phyloP scores from a whole-genome alignment of 2,329 filamentous ascomycete genomes.

The Penicillium fuscoglaucum region DNA sequence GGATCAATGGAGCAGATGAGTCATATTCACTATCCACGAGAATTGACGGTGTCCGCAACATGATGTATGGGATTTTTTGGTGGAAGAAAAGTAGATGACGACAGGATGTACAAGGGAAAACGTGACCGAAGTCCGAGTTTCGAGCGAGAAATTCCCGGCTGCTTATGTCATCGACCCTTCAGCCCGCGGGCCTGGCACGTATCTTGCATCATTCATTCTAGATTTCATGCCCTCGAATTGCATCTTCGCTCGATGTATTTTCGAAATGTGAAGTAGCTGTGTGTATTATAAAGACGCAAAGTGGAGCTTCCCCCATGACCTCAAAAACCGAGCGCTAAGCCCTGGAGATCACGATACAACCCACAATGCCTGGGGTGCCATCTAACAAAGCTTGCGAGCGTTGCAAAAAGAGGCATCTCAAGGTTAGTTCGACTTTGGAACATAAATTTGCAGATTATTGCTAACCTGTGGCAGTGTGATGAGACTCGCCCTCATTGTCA shows the following conservation, averaged over 20 bases:
- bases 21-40: not conserved
- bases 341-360: constrained; percentile 2
- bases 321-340: not conserved
- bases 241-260: not conserved
- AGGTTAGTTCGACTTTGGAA: constrained; percentile 26
- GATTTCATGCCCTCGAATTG: not conserved
- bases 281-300: not conserved
- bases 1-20: not conserved
- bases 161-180: not conserved
- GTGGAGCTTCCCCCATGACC: not conserved
- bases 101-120: constrained; percentile 9
- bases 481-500: constrained; percentile 42
- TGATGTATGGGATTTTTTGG: not conserved
- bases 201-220: constrained; percentile 6
- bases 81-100: constrained; percentile 7
- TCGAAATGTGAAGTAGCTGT: constrained; percentile 4
- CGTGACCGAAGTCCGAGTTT: not conserved
- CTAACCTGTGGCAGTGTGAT: constrained; percentile 36
- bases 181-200: not conserved
- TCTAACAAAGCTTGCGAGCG: constrained; percentile 44
- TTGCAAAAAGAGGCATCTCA: constrained; percentile 43
- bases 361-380: constrained; percentile 40
- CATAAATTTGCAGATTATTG: not conserved
- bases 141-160: not conserved
- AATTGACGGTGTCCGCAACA: constrained; percentile 6